These are phyloP conservation scores for Aphanomyces stellatus DNA, from an alignment of 352 stramenopile genomes.

Conservation along the genomic window DNA sequence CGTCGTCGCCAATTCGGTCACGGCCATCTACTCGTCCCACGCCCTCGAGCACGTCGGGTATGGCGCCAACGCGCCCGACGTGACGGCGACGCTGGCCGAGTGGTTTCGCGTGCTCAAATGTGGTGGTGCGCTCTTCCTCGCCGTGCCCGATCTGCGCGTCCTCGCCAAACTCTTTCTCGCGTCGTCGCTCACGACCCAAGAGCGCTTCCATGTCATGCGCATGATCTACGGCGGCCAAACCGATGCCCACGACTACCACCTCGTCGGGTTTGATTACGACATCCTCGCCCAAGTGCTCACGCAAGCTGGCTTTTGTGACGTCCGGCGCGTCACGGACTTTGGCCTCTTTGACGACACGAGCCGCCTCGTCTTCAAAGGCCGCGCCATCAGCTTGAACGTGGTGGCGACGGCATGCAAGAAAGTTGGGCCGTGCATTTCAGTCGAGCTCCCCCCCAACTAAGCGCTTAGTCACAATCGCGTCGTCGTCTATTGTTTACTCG, in stretches of 20 bases:
- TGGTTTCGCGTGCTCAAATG: slow-evolving; percentile 62
- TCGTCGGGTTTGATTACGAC: slow-evolving; percentile 54
- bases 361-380: slow-evolving; percentile 29
- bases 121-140: slow-evolving; percentile 42
- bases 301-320: slow-evolving; percentile 47
- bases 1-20: slow-evolving; percentile 42
- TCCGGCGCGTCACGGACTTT: slow-evolving; percentile 39
- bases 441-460: neutral
- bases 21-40: slow-evolving; percentile 62
- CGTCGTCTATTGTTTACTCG: slow-evolving; percentile 2
- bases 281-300: slow-evolving; percentile 40
- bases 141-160: slow-evolving; percentile 53
- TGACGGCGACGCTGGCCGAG: slow-evolving; percentile 46
- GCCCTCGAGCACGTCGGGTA: slow-evolving; percentile 68
- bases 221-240: slow-evolving; percentile 68
- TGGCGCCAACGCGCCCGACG: slow-evolving; percentile 31
- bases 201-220: slow-evolving; percentile 55
- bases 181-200: slow-evolving; percentile 36
- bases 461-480: too few species aligned
- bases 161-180: slow-evolving; percentile 54
- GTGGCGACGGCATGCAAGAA: slow-evolving; percentile 32
- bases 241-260: slow-evolving; percentile 65
- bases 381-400: slow-evolving; percentile 58
- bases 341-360: slow-evolving; percentile 51
- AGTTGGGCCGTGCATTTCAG: neutral